These are phyloP conservation scores for Eragrostis tef DNA, from an alignment of 202 grass and related monocot species.

Conservation along the genomic window DNA sequence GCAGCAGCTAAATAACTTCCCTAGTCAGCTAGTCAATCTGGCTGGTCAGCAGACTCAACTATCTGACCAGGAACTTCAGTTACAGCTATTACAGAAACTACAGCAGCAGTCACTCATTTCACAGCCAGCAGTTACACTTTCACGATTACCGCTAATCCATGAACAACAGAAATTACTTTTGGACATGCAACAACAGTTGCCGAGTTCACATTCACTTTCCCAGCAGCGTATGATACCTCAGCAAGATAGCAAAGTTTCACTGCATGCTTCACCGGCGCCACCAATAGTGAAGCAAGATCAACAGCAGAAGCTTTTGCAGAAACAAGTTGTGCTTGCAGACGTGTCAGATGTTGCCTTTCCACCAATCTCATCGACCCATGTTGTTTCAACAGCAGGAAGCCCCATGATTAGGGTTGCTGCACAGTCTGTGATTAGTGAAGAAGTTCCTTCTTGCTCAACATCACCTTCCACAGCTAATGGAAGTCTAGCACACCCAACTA, in stretches of 20 bases:
- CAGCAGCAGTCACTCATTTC: conserved; percentile 63
- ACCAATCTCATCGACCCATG: conserved; percentile 41
- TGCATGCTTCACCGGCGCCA: conserved; percentile 44
- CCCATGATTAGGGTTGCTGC: conserved; percentile 46
- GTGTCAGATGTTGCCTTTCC: conserved; percentile 57
- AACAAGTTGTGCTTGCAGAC: conserved; percentile 57
- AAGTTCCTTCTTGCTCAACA: conserved; percentile 86
- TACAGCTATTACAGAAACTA: conserved; percentile 72
- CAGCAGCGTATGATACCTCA: conserved; percentile 67
- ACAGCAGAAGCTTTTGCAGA: conserved; percentile 64
- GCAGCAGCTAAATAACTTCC: conserved; percentile 50
- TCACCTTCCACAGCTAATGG: conserved; percentile 76
- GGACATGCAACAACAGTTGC: conserved; percentile 72
- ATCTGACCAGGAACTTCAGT: conserved; percentile 62
- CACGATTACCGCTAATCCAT: conserved; percentile 64
- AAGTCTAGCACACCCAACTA: conserved; percentile 46
- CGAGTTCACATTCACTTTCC: conserved; percentile 52
- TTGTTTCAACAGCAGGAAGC: conserved; percentile 56
- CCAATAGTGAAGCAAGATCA: conserved; percentile 52
- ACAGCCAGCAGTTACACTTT: conserved; percentile 58
- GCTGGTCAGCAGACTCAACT: conserved; percentile 54
- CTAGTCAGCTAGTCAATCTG: conserved; percentile 50
- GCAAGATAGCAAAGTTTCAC: conserved; percentile 56
- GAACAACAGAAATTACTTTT: conserved; percentile 83
- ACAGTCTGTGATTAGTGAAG: conserved; percentile 85